Evolutionary conservation across 1,139 yeast genomes (phyloP).

Genomic region (Yamadazyma spencermartinsiae): DNA sequence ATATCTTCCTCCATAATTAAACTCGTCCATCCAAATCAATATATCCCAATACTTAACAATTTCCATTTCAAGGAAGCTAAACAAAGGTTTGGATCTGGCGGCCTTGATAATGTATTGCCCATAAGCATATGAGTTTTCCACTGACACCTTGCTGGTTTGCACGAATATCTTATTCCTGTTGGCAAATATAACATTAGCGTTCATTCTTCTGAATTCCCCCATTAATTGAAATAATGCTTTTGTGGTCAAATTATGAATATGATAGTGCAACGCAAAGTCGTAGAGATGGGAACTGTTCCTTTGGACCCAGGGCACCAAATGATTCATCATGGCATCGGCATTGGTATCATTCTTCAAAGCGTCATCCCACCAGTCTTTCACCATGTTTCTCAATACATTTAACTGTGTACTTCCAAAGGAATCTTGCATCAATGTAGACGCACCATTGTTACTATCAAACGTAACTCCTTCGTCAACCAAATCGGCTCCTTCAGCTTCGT

Average conservation of each 20-base stretch:
- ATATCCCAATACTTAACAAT: constrained; percentile 87
- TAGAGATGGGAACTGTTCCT: constrained; percentile 70
- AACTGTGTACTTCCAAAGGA: constrained; percentile 81
- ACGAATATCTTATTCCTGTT: constrained; percentile 73
- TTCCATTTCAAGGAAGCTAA: constrained; percentile 74
- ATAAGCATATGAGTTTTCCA: constrained; percentile 88
- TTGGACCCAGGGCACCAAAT: constrained; percentile 87
- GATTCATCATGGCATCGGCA: constrained; percentile 85
- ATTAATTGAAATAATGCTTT: constrained; percentile 80
- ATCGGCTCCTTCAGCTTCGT: constrained; percentile 90
- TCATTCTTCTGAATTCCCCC: constrained; percentile 77
- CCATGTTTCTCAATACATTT: constrained; percentile 66
- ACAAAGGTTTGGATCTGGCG: constrained; percentile 77
- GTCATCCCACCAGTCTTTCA: constrained; percentile 93
- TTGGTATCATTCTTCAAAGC: constrained; percentile 67
- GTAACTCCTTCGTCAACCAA: constrained; percentile 56
- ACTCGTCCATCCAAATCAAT: constrained; percentile 91
- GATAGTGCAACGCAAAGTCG: constrained; percentile 79
- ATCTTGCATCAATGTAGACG: constrained; percentile 65
- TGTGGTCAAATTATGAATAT: constrained; percentile 82
- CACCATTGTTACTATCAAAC: constrained; percentile 43
- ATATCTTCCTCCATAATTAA: constrained; percentile 82
- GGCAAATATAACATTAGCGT: constrained; percentile 78
- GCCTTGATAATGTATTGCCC: constrained; percentile 86
- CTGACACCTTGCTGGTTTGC: constrained; percentile 68